phyloP scores from a whole-genome alignment of 1,139 yeast species.

The Candida sp. region DNA sequence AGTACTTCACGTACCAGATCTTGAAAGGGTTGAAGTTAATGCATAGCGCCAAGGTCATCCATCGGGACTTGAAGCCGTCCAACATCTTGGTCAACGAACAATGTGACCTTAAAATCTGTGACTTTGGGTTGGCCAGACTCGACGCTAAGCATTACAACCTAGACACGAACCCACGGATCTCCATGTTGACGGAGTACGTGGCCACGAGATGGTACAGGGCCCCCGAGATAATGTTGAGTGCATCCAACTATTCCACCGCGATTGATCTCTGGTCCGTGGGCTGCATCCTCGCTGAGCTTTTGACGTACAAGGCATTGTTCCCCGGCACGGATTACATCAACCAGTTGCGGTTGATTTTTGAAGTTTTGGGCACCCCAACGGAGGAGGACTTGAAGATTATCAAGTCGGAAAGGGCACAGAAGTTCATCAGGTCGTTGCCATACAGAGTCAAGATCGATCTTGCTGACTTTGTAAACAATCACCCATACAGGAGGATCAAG shows the following conservation, averaged over 20 bases:
- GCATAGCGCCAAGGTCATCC: slow-evolving; percentile 91
- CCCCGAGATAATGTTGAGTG: slow-evolving; percentile 90
- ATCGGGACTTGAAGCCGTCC: slow-evolving; percentile 92
- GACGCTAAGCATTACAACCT: slow-evolving; percentile 34
- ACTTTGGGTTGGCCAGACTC: slow-evolving; percentile 87
- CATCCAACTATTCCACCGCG: slow-evolving; percentile 92
- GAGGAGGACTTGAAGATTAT: slow-evolving; percentile 82
- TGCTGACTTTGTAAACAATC: slow-evolving; percentile 18
- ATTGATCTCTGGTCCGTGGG: slow-evolving; percentile 98
- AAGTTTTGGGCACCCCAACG: slow-evolving; percentile 88
- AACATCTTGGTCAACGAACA: slow-evolving; percentile 87
- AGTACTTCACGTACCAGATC: slow-evolving; percentile 91
- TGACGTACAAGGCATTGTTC: slow-evolving; percentile 83
- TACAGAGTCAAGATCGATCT: slow-evolving; percentile 12
- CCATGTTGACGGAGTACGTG: slow-evolving; percentile 88
- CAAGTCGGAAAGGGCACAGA: slow-evolving; percentile 84
- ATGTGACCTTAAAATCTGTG: slow-evolving; percentile 94
- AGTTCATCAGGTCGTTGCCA: slow-evolving; percentile 80
- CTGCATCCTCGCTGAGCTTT: slow-evolving; percentile 93
- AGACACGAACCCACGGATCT: slow-evolving; percentile 40
- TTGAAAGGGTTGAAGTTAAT: slow-evolving; percentile 87
- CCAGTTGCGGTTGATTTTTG: slow-evolving; percentile 86
- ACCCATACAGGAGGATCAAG: slow-evolving; percentile 22
- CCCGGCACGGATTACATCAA: slow-evolving; percentile 96
- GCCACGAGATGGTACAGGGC: slow-evolving; percentile 99